Conservation (phyloP, 1,284 basidiomycete genomes). For the Microbotryum intermedium region DNA sequence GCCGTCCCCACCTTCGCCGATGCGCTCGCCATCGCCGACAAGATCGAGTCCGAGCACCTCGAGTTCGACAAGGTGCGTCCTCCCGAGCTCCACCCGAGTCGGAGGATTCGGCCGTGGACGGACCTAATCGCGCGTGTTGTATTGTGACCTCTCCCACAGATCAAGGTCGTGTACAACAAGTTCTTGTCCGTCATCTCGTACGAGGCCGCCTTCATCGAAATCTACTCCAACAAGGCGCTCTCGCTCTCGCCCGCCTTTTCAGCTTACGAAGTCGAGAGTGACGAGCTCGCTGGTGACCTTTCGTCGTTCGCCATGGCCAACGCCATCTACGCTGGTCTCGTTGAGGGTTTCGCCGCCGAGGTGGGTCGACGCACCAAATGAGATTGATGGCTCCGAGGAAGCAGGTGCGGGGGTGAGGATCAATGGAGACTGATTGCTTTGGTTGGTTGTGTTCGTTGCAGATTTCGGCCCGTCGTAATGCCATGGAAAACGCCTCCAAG, state of each 20-base stretch:
- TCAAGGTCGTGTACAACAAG: conserved; percentile 86
- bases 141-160: conserved; percentile 29
- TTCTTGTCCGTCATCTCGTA: conserved; percentile 87
- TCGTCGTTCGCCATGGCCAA: conserved; percentile 95
- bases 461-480: conserved; percentile 62
- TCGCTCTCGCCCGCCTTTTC: conserved; percentile 50
- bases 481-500: conserved; percentile 99
- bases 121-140: not conserved
- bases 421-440: too few relatives aligned
- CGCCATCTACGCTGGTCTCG: conserved; percentile 87
- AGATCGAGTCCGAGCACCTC: conserved; percentile 76
- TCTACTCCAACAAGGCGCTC: conserved; percentile 71
- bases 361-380: conserved; percentile 48
- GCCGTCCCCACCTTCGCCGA: conserved; percentile 96
- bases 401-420: not conserved
- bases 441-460: not conserved
- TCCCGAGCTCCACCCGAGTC: not conserved
- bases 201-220: conserved; percentile 65
- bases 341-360: conserved; percentile 94
- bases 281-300: conserved; percentile 81
- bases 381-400: too few relatives aligned
- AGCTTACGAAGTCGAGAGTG: conserved; percentile 78
- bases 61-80: conserved; percentile 67
- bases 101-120: not conserved
- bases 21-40: conserved; percentile 85